Base-by-base conservation (phyloP, 331 rosid genomes). In the Dryas integrifolia region DNA sequence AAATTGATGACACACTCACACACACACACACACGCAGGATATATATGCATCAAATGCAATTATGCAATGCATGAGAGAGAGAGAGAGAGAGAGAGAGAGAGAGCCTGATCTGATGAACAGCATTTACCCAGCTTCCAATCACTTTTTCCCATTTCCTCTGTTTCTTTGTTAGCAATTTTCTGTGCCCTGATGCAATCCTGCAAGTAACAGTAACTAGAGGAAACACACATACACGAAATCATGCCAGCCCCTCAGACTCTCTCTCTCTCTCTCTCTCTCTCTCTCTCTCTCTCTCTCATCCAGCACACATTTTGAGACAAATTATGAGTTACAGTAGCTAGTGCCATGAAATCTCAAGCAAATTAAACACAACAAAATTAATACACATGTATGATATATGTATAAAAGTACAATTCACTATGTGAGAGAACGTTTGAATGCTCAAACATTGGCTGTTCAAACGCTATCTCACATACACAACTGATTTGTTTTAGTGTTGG, bases 1-100 rank as follows among this genome's bases (percentile, higher is more conserved):
- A 68, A 72, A 81, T 67, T 81, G 80, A 77, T 72, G 76, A 72
- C 76, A 60, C 61, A 66, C 76, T 30, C 35, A 30, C 35, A 30
- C 35, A 30, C 35, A 30, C 35, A 30, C 35, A 30, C 35, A 2
- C 30, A 26, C 35, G 2, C 35, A 30, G 35, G 35, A 30, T 30
- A 58, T 10, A 58, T 26, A 26, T 60, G 65, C 65, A 60, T 30
- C 35, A 30, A 38, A 77, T 75, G 67, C 53, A 58, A 64, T 24
- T 65, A 77, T 75, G 67, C 53, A 58, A 64, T 24, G 72, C 68
- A 40, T 46, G n/a, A 76, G 64, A 40, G 46, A 60, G 65, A 60
- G 46, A n/a, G 13, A 56, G 24, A 21, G 24, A 21, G 24, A 21
- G 41, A 5, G 21, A 52, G 58, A 52, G 58, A 52, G 21, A 10